phyloP scores from a whole-genome alignment of 2,329 filamentous ascomycete species.

The Fusarium compactum region DNA sequence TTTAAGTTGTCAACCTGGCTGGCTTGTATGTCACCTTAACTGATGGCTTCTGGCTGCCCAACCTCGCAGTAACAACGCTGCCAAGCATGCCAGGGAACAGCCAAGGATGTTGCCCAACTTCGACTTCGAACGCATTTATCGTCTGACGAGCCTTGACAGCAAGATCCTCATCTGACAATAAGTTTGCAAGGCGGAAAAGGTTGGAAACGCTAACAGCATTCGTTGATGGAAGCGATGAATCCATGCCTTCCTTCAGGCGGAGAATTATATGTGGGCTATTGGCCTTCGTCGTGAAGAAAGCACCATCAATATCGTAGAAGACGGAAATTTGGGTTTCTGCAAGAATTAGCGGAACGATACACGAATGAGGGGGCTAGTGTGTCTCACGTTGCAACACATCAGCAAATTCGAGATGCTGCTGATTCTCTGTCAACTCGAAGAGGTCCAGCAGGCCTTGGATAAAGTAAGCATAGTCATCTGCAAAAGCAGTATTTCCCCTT shows the following conservation, averaged over 20 bases:
- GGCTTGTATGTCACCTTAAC: constrained; percentile 45
- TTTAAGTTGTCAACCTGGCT: constrained; percentile 39
- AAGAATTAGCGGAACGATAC: constrained; percentile 14
- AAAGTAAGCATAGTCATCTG: constrained; percentile 94
- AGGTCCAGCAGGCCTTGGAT: constrained; percentile 85
- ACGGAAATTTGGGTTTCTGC: constrained; percentile 76
- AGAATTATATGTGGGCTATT: constrained; percentile 78
- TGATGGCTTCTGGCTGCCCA: constrained; percentile 69
- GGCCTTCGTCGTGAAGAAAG: constrained; percentile 78
- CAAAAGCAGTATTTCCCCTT: constrained; percentile 77
- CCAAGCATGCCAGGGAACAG: constrained; percentile 86
- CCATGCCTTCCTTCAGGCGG: constrained; percentile 94
- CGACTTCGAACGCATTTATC: constrained; percentile 87
- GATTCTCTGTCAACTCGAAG: constrained; percentile 84
- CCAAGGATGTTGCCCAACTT: constrained; percentile 93
- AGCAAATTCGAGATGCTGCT: constrained; percentile 81
- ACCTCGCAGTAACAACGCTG: constrained; percentile 77
- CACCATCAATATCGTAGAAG: constrained; percentile 80
- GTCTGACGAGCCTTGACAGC: constrained; percentile 76
- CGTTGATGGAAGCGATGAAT: constrained; percentile 88
- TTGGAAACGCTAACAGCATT: constrained; percentile 91
- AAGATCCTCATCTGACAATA: constrained; percentile 76
- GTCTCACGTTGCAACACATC: constrained; percentile 78
- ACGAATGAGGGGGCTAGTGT: not conserved
- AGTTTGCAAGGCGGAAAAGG: constrained; percentile 80